These are phyloP conservation scores for Vitis hybrid DNA, from an alignment of 177 flowering plant genomes.

Conservation along the genomic window DNA sequence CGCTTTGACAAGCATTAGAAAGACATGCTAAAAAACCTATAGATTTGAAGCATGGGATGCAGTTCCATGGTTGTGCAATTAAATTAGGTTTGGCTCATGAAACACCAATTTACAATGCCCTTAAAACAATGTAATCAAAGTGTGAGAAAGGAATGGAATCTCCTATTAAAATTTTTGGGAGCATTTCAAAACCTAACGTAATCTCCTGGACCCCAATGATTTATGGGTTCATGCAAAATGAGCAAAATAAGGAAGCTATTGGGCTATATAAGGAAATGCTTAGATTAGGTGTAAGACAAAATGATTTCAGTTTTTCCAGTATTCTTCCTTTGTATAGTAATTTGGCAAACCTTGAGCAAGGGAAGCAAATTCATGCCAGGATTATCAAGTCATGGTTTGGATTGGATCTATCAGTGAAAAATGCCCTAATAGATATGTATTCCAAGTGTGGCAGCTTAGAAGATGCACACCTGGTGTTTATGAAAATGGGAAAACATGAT, in stretches of 20 bases:
- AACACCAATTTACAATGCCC: slow-evolving; percentile 41
- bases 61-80: slow-evolving; percentile 36
- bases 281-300: slow-evolving; percentile 33
- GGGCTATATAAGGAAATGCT: slow-evolving; percentile 36
- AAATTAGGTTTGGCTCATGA: slow-evolving; percentile 35
- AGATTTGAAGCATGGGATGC: slow-evolving; percentile 34
- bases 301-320: slow-evolving; percentile 35
- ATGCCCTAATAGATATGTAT: slow-evolving; percentile 54
- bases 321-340: slow-evolving; percentile 36
- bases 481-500: slow-evolving; percentile 37
- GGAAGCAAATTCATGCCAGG: slow-evolving; percentile 49
- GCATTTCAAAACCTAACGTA: slow-evolving; percentile 28
- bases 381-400: slow-evolving; percentile 26
- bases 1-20: slow-evolving; percentile 45
- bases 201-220: slow-evolving; percentile 53
- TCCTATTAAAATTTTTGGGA: slow-evolving; percentile 26
- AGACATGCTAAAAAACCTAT: slow-evolving; percentile 34
- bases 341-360: slow-evolving; percentile 42
- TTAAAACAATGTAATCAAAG: slow-evolving; percentile 50
- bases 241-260: slow-evolving; percentile 31
- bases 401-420: slow-evolving; percentile 33
- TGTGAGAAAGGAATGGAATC: slow-evolving; percentile 37
- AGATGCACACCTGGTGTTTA: slow-evolving; percentile 37
- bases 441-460: slow-evolving; percentile 49
- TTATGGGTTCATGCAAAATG: slow-evolving; percentile 35